Conservation (phyloP, 2,329 filamentous ascomycete genomes). For the Thielaviopsis ethacetica region DNA sequence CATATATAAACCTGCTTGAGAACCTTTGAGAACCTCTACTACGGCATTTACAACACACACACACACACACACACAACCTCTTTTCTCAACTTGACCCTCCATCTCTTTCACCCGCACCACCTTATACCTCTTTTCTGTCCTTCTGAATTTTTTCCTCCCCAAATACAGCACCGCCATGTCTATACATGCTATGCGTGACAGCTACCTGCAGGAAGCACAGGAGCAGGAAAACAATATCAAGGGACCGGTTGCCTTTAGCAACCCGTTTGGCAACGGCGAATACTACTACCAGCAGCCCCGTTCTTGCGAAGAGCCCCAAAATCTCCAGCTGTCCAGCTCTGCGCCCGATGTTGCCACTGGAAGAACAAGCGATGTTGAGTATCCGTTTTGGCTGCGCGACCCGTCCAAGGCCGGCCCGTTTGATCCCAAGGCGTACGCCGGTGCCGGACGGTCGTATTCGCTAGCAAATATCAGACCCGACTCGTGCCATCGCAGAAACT, state of each 20-base stretch:
- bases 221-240: not conserved
- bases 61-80: too few relatives aligned
- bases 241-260: not conserved
- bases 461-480: slow-evolving; percentile 7
- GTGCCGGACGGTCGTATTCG: slow-evolving; percentile 3
- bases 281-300: slow-evolving; percentile 4
- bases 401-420: slow-evolving; percentile 1
- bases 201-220: not conserved
- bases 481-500: slow-evolving; percentile 3
- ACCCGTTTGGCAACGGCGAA: not conserved
- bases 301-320: slow-evolving; percentile 1
- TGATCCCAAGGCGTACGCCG: slow-evolving; percentile 4
- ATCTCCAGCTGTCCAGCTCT: not conserved
- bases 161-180: not conserved
- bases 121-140: too few relatives aligned
- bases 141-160: not conserved
- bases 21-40: too few relatives aligned
- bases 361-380: slow-evolving; percentile 2
- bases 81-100: not conserved
- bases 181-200: not conserved
- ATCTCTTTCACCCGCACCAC: not conserved
- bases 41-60: too few relatives aligned
- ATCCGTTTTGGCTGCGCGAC: slow-evolving; percentile 4
- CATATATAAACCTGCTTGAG: too few relatives aligned
- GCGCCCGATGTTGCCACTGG: slow-evolving; percentile 1